Percentiles rank a stretch among this genome's conserved stretches.
Evolutionary conservation across 768 basidiomycete genomes (phyloP).

Genomic region (Lentinula raphanica): DNA sequence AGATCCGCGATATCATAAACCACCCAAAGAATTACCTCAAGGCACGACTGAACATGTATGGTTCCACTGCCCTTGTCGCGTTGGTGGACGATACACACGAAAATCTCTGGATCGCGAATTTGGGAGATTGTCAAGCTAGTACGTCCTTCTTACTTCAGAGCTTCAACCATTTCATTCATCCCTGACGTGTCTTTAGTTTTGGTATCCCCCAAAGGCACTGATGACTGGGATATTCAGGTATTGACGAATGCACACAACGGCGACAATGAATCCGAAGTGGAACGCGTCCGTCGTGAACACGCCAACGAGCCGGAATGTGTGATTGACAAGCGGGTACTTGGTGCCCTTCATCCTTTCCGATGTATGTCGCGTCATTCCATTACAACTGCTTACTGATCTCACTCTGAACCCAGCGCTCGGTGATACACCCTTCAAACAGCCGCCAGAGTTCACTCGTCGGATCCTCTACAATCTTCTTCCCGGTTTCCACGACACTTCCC

Average conservation of each 20-base stretch:
- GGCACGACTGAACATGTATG: constrained; percentile 71
- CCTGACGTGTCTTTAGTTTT: constrained; percentile 32
- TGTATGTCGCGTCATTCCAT: constrained; percentile 36
- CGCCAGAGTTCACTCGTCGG: constrained; percentile 60
- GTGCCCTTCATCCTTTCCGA: constrained; percentile 73
- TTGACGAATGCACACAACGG: constrained; percentile 71
- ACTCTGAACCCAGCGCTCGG: constrained; percentile 48
- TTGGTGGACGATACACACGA: constrained; percentile 64
- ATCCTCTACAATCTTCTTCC: constrained; percentile 63
- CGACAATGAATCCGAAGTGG: constrained; percentile 59
- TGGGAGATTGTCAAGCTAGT: constrained; percentile 80
- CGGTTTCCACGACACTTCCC: constrained; percentile 54
- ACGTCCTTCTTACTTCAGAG: constrained; percentile 22
- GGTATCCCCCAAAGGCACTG: constrained; percentile 39
- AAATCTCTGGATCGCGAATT: constrained; percentile 74
- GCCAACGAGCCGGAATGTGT: constrained; percentile 68
- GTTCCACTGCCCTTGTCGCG: constrained; percentile 71
- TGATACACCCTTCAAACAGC: constrained; percentile 70
- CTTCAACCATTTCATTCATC: not conserved
- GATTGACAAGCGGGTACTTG: constrained; percentile 62
- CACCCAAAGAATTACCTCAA: constrained; percentile 58
- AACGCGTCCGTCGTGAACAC: constrained; percentile 58
- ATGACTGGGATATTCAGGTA: constrained; percentile 53
- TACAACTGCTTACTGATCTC: constrained; percentile 2
- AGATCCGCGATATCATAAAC: constrained; percentile 58